Evolutionary conservation across 306 rosid genomes (phyloP).

Genomic region (Spatholobus suberectus): DNA sequence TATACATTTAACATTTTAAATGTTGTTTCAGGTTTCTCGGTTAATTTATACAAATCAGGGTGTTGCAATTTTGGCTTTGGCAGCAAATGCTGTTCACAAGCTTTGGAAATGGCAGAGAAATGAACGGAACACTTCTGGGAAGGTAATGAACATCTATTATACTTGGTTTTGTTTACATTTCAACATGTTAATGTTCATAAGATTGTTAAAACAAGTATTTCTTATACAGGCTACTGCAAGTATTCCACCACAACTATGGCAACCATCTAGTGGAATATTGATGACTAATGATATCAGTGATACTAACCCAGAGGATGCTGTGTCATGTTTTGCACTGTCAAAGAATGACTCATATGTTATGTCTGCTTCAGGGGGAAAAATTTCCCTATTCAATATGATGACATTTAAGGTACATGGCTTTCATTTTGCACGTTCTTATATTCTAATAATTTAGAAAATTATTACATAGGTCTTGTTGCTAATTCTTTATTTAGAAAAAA

Average conservation of each 20-base stretch:
- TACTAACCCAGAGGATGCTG: slow-evolving; percentile 94
- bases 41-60: slow-evolving; percentile 97
- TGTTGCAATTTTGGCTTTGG: slow-evolving; percentile 87
- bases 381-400: slow-evolving; percentile 99
- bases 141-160: slow-evolving; percentile 57
- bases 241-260: slow-evolving; percentile 87
- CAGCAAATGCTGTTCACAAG: slow-evolving; percentile 98
- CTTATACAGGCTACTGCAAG: slow-evolving; percentile 78
- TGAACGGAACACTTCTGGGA: slow-evolving; percentile 65
- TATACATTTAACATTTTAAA: background rate
- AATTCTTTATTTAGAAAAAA: slow-evolving; percentile 12
- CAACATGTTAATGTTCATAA: slow-evolving; percentile 33
- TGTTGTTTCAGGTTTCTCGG: slow-evolving; percentile 82
- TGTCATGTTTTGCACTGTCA: slow-evolving; percentile 97
- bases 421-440: slow-evolving; percentile 21
- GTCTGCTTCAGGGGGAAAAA: slow-evolving; percentile 99
- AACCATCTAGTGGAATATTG: slow-evolving; percentile 95
- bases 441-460: slow-evolving; percentile 4
- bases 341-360: slow-evolving; percentile 97
- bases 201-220: slow-evolving; percentile 46
- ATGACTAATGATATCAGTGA: slow-evolving; percentile 96
- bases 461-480: slow-evolving; percentile 7
- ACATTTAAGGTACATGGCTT: slow-evolving; percentile 82
- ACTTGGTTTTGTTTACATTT: slow-evolving; percentile 35
- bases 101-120: slow-evolving; percentile 99